These are phyloP conservation scores for Pyrus pyrifolia DNA, from an alignment of 306 rosid species.

Conservation along the genomic window DNA sequence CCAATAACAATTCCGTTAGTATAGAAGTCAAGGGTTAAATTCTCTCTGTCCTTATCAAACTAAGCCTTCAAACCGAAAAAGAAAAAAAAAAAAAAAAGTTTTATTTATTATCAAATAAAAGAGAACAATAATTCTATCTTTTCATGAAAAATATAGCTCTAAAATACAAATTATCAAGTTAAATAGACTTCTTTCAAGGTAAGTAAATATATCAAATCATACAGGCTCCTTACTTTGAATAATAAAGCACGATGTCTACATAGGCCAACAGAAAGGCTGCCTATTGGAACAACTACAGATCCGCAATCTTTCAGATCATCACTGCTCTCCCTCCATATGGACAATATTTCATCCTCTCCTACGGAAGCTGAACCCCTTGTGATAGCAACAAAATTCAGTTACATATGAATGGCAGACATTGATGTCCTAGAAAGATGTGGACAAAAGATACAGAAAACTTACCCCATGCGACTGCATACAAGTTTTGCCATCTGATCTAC, in stretches of 20 bases:
- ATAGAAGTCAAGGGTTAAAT: not conserved
- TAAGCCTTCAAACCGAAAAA: not conserved
- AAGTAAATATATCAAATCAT: not conserved
- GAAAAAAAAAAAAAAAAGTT: not conserved
- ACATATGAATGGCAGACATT: conserved; percentile 22
- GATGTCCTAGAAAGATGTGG: conserved; percentile 17
- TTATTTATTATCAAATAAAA: not conserved
- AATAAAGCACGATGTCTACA: conserved; percentile 95
- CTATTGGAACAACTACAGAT: conserved; percentile 90
- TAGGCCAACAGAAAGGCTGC: conserved; percentile 85
- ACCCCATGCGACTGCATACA: conserved; percentile 91
- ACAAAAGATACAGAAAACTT: conserved; percentile 37
- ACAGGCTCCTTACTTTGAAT: conserved; percentile 72
- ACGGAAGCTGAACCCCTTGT: conserved; percentile 82
- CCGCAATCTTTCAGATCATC: conserved; percentile 78
- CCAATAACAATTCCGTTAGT: not conserved
- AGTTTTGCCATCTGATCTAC: conserved; percentile 89
- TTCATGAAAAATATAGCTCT: not conserved
- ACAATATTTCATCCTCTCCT: conserved; percentile 60
- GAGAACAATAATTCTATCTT: not conserved
- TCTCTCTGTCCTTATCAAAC: not conserved
- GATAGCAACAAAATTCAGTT: conserved; percentile 39
- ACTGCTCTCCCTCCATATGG: conserved; percentile 79
- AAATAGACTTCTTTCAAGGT: not conserved
- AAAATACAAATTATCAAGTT: not conserved